phyloP scores from a whole-genome alignment of 257 asterid genomes.

The Avicennia marina region DNA sequence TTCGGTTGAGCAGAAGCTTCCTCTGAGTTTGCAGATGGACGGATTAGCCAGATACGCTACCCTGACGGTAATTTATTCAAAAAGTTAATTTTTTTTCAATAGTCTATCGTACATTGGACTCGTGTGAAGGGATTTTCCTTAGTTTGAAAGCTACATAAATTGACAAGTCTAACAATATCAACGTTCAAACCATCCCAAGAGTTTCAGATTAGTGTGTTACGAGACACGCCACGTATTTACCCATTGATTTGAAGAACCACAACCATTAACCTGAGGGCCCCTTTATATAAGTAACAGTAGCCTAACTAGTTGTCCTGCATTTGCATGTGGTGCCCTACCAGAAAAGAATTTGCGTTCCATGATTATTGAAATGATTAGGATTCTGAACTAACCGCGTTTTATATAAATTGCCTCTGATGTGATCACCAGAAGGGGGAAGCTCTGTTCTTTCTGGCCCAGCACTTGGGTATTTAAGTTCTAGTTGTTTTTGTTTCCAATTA shows the following conservation, averaged over 20 bases:
- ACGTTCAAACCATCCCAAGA: not conserved
- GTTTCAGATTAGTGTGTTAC: not conserved
- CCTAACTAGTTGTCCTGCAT: conserved; percentile 1
- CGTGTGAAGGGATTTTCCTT: not conserved
- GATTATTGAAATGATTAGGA: not conserved
- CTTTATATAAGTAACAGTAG: not conserved
- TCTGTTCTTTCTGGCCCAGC: too few species aligned
- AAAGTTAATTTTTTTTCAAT: not conserved
- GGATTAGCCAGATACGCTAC: conserved; percentile 34
- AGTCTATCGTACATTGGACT: not conserved
- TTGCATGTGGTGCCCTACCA: not conserved
- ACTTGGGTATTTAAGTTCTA: too few species aligned
- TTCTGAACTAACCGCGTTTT: not conserved
- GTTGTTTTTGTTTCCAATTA: too few species aligned
- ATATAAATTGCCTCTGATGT: not conserved
- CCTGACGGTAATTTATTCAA: conserved; percentile 41
- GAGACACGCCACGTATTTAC: too few species aligned
- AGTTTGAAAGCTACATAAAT: not conserved
- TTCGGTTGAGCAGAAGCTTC: conserved; percentile 39
- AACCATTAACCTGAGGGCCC: not conserved
- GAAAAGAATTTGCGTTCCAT: not conserved
- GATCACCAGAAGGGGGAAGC: too few species aligned
- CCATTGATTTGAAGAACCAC: not conserved
- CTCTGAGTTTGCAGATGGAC: conserved; percentile 37
- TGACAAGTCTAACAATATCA: not conserved